Evolutionary conservation across 208 protist genomes (phyloP).

Genomic region (Leishmania arabica): DNA sequence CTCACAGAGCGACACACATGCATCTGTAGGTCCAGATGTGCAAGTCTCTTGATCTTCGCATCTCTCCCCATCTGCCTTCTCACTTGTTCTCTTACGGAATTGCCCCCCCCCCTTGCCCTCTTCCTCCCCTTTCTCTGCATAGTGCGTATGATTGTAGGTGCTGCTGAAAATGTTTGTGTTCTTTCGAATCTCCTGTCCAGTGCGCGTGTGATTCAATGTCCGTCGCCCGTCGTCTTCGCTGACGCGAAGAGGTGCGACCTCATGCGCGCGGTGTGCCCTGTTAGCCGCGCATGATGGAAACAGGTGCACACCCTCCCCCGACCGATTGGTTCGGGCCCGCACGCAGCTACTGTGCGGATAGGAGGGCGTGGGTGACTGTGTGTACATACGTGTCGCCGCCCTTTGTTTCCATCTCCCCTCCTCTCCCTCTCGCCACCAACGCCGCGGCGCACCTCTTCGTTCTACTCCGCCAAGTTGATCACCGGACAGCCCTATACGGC

Average conservation of each 20-base stretch:
- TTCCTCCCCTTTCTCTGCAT: neutral
- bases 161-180: neutral
- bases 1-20: too few species aligned
- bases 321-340: neutral
- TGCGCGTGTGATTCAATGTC: neutral
- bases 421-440: neutral
- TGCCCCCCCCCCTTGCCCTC: neutral
- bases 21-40: neutral
- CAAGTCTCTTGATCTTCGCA: neutral
- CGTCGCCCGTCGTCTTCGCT: conserved; percentile 6
- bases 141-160: neutral
- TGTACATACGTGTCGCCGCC: neutral
- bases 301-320: neutral
- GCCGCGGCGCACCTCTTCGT: neutral
- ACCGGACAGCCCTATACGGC: neutral
- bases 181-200: conserved; percentile 1
- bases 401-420: neutral
- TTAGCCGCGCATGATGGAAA: neutral
- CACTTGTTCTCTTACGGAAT: neutral
- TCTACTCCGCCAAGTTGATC: neutral
- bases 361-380: neutral
- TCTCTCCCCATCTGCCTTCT: neutral
- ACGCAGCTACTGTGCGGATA: neutral
- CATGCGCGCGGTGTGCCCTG: neutral
- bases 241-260: neutral